Base-by-base conservation (phyloP, 2,329 filamentous ascomycete species). In the Bipolaris cookei region DNA sequence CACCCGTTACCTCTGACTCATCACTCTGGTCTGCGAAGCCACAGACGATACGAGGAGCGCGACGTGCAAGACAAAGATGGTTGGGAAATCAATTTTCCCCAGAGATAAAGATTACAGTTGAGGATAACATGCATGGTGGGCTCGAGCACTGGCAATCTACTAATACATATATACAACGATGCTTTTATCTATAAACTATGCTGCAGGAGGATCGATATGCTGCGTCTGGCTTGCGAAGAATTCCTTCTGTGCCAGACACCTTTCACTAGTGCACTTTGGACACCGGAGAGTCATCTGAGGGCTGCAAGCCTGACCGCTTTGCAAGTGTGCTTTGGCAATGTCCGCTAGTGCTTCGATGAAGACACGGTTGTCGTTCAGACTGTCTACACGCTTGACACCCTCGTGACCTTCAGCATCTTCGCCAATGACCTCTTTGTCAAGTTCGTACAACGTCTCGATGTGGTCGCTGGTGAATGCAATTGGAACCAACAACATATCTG, bases 401-500 rank as follows among this genome's bases (percentile, higher is more conserved):
- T 80, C 79, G 16, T 82, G 78, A 6, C 76, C 74, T 41, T 73
- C 88, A 1, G 86, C 91, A 34, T 73, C 71, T 77, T 96, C 93
- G 56, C 91, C 90, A 71, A 99, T 98, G 37, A 99, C 92, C 78
- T 99, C 95, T 68, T 91, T 84, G 75, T 99, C 95, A 50, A 99
- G 81, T 77, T 99, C 95, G 75, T 89, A 98, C 0, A 99, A 82
- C 0, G 95, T 99, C 80, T 99, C 95, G 66, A 99, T 99, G 74
- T 99, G 95, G 71, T 99, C 95, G n/a, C 91, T 96, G 0, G 95
- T 99, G 75, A 99, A 99, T 5, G 95, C 95, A 64, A 99, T 96
- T 0, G 95, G 95, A 54, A 99, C 92, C 6, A 99, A 83, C 1
- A 97, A 83, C 52, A 99, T 83, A 72, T 99, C 92, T 53, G 89